Evolutionary conservation across 1,139 yeast genomes (phyloP).

Genomic region (Hyphopichia pseudoburtonii): DNA sequence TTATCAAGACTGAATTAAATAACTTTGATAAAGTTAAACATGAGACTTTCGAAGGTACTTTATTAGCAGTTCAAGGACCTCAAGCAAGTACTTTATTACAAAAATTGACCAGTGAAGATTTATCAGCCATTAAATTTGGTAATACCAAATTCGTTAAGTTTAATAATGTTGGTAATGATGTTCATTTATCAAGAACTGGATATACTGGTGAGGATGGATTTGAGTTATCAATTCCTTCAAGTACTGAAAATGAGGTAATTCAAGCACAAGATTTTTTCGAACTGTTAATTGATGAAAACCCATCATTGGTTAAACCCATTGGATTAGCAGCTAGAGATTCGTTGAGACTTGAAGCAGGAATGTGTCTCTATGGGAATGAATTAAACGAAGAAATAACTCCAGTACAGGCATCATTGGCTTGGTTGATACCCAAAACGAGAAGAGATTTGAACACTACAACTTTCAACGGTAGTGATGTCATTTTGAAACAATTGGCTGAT

Average conservation of each 20-base stretch:
- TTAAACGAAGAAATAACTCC: conserved; percentile 81
- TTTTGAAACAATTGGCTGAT: conserved; percentile 68
- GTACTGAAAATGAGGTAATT: conserved; percentile 39
- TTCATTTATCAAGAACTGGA: conserved; percentile 90
- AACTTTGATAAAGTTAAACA: conserved; percentile 54
- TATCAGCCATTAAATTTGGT: conserved; percentile 72
- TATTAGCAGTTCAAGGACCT: conserved; percentile 94
- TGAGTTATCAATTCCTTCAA: conserved; percentile 76
- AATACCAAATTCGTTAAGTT: conserved; percentile 58
- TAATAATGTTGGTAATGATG: conserved; percentile 37
- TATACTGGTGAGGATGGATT: conserved; percentile 99
- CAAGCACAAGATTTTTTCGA: conserved; percentile 62
- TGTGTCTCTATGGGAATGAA: conserved; percentile 97
- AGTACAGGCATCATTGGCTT: conserved; percentile 80
- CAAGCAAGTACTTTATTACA: conserved; percentile 65
- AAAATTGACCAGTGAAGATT: conserved; percentile 58
- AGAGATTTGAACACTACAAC: conserved; percentile 44
- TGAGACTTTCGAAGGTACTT: conserved; percentile 67
- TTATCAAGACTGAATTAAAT: conserved; percentile 53
- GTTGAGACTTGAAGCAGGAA: conserved; percentile 92
- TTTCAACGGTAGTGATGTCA: conserved; percentile 77
- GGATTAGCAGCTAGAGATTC: conserved; percentile 98
- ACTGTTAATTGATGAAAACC: conserved; percentile 54
- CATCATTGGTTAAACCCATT: conserved; percentile 70
- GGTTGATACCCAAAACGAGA: conserved; percentile 86